Evolutionary conservation across 257 asterid species (phyloP).

Genomic region (Perilla frutescens): DNA sequence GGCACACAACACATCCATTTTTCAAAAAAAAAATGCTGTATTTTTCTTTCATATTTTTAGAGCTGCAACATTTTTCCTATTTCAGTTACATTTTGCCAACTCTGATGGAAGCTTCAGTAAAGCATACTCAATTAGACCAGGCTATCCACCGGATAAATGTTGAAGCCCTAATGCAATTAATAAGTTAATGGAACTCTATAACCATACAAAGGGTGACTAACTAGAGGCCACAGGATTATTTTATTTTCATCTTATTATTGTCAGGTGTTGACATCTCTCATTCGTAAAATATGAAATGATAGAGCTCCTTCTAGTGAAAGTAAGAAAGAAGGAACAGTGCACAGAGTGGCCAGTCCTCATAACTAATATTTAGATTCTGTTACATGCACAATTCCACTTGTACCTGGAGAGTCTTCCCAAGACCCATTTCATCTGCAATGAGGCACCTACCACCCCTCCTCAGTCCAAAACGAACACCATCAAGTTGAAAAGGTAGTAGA

Average conservation of each 20-base stretch:
- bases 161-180: conserved; percentile 14
- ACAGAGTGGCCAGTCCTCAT: not conserved
- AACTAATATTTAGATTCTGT: conserved; percentile 4
- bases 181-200: conserved; percentile 22
- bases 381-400: conserved; percentile 10
- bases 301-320: not conserved
- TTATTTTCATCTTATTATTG: conserved; percentile 9
- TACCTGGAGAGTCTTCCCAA: conserved; percentile 97
- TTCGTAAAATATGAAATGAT: conserved; percentile 12
- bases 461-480: conserved; percentile 86
- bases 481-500: conserved; percentile 88
- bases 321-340: conserved; percentile 1
- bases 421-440: conserved; percentile 99
- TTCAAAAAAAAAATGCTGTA: not conserved
- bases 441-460: conserved; percentile 97
- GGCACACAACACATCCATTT: conserved; percentile 2
- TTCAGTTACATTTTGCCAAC: conserved; percentile 19
- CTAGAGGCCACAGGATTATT: conserved; percentile 22
- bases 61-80: not conserved
- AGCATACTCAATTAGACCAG: not conserved
- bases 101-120: conserved; percentile 25
- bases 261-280: conserved; percentile 9
- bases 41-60: not conserved
- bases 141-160: not conserved
- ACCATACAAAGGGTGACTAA: conserved; percentile 6